Conservation (phyloP, 495 filamentous ascomycete genomes). For the Neurospora terricola region DNA sequence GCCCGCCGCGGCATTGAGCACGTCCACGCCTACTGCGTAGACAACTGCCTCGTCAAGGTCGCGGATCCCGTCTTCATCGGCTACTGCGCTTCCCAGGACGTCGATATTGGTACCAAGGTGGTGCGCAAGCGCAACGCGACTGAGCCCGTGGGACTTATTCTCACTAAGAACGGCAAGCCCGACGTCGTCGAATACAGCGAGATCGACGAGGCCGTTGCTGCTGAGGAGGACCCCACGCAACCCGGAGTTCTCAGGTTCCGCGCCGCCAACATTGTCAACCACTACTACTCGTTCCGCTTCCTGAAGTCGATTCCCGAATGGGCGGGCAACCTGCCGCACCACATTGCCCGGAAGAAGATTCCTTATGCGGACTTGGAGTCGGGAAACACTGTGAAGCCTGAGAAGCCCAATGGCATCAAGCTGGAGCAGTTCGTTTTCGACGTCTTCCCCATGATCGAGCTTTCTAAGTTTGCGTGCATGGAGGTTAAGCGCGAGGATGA, state of each 20-base stretch:
- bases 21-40: slow-evolving; percentile 95
- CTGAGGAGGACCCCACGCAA: slow-evolving; percentile 81
- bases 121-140: slow-evolving; percentile 96
- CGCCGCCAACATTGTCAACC: slow-evolving; percentile 98
- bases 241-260: slow-evolving; percentile 82
- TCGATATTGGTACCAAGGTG: slow-evolving; percentile 97
- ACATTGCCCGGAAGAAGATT: slow-evolving; percentile 98
- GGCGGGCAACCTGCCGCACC: slow-evolving; percentile 80
- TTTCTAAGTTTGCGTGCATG: slow-evolving; percentile 86
- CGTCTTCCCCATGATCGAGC: slow-evolving; percentile 80
- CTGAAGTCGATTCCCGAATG: slow-evolving; percentile 81
- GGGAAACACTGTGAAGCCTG: slow-evolving; percentile 74
- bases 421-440: slow-evolving; percentile 99
- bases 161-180: slow-evolving; percentile 90
- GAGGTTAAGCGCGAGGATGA: slow-evolving; percentile 96
- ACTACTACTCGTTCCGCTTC: slow-evolving; percentile 96
- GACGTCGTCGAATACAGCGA: slow-evolving; percentile 99
- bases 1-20: slow-evolving; percentile 81
- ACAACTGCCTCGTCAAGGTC: slow-evolving; percentile 98
- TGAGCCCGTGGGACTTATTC: slow-evolving; percentile 90
- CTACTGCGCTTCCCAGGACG: slow-evolving; percentile 77
- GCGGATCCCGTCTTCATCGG: slow-evolving; percentile 94
- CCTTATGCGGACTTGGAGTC: slow-evolving; percentile 66
- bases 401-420: slow-evolving; percentile 96
- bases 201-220: slow-evolving; percentile 70